Evolutionary conservation across 2,329 filamentous ascomycete species (phyloP), one percentile per base, ranked within the genome.

Genomic region (Trichoderma simmonsii): DNA sequence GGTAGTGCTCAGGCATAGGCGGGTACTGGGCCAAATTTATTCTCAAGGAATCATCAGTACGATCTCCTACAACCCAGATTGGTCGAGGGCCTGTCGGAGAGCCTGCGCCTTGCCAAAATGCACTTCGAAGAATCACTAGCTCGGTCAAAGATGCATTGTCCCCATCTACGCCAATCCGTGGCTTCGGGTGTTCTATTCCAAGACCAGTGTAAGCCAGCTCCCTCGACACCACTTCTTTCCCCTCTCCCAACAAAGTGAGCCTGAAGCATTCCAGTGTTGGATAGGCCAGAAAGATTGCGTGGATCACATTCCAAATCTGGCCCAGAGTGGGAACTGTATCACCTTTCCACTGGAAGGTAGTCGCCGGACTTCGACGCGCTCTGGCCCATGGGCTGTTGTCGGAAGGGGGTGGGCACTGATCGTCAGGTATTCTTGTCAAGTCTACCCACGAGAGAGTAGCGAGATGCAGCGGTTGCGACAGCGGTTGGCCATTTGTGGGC

Each of bases 51-150:
- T 73, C 85, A 79, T 59, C 85, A 82, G 14, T 86, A 83, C 4
- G 85, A 82, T 48, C 62, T 65, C 57, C 57, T 24, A 56, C 28
- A 24, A 67, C 26, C 90, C 90, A 91, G 74, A 86, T 85, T 11
- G 89, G 85, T 57, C 88, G 88, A 30, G 88, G 80, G n/a, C 89
- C 90, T 71, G 90, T 85, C 9, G 90, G 90, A 2, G 89, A 90
- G 26, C 85, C 89, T 18, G 89, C 89, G 66, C 89, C 89, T 76
- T 91, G 89, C 89, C 89, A 91, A 83, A 91, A 91, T 48, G 88
- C 81, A 78, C 82, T 82, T 71, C 85, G 84, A 68, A 85, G 82
- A 72, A 86, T 75, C 59, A 87, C 77, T 48, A 79, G 77, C 77
- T 77, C 57, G 6, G 30, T 18, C 18, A 21, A 60, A 60, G 3